Conservation (phyloP, 2,329 filamentous ascomycete genomes). For the Fusarium oligoseptatum region DNA sequence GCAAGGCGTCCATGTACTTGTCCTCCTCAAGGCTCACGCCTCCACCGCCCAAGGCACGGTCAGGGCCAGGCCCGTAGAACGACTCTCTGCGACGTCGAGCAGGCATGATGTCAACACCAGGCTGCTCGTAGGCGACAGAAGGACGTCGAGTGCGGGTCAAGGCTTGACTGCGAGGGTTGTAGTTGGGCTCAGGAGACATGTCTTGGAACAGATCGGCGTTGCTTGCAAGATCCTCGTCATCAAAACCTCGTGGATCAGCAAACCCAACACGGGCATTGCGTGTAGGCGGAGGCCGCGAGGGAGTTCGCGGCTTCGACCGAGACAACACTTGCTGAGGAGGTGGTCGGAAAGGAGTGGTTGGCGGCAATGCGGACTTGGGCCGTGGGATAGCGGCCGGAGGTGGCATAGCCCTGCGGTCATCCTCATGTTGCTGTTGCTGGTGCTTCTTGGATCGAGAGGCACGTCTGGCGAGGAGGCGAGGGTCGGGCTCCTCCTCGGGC, state of each 20-base stretch:
- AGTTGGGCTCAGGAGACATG: conserved; percentile 51
- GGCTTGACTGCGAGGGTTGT: conserved; percentile 50
- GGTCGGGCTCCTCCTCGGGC: conserved; percentile 57
- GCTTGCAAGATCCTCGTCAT: conserved; percentile 55
- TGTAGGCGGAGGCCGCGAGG: conserved; percentile 49
- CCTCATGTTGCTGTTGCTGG: conserved; percentile 48
- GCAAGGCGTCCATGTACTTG: conserved; percentile 54
- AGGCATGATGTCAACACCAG: conserved; percentile 57
- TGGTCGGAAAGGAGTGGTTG: conserved; percentile 48
- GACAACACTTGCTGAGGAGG: conserved; percentile 44
- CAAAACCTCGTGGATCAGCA: conserved; percentile 49
- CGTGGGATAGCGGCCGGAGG: conserved; percentile 57
- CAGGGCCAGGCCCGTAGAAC: conserved; percentile 55
- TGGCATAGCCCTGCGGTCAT: conserved; percentile 64
- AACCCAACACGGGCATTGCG: conserved; percentile 51
- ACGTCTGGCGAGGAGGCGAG: conserved; percentile 53
- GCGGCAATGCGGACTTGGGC: conserved; percentile 52
- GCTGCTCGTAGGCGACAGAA: conserved; percentile 55
- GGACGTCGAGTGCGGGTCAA: conserved; percentile 52
- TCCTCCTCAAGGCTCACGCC: conserved; percentile 54
- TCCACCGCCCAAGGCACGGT: conserved; percentile 50
- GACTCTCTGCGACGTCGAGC: conserved; percentile 56
- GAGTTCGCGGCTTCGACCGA: conserved; percentile 49
- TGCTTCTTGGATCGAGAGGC: conserved; percentile 58
- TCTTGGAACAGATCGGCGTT: conserved; percentile 56